Base-by-base conservation (phyloP, 129 eudicot species). In the Ambrosia artemisiifolia region DNA sequence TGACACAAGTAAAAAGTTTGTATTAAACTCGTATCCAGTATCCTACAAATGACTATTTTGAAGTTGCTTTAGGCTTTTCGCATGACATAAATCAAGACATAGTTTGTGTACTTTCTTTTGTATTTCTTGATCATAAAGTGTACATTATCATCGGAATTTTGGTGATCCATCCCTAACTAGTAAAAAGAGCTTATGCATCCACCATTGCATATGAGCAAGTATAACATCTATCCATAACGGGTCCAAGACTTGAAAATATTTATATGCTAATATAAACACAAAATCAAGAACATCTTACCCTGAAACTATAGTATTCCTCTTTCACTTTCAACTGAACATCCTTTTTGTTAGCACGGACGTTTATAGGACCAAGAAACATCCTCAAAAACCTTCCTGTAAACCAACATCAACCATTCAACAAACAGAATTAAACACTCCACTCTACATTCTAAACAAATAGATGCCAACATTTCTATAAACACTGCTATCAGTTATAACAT, bases 341-440 rank as follows among this genome's bases (percentile, higher is more conserved):
- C 75, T 89, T 89, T 65, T 90, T 81, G 71, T 82, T 85, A 11
- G 98, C 98, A 28, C 88, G 83, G 18, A 92, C 98, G 72, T 92
- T 89, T 48, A 92, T 87, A 20, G 98, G 98, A 54, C 98, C 98
- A 46, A 92, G 76, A 83, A 92, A 89, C 92, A 85, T 89, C 80
- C 95, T 85, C 81, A 92, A 76, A 65, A 92, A 89, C 14, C 84
- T 71, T 53, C 98, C 98, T 92, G 78, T 33, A 75, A 24, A 33
- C 68, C 79, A 50, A 55, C 53, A 72, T 74, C 60, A 18, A 47
- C 17, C 43, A 7, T 38, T 62, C 73, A 79, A 43, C 11, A 38
- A 46, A 70, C 67, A 43, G 20, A 66, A 54, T 1, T 11, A 7
- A 67, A 67, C 5, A 35, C 8, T 18, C 43, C 48, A 16, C 35